A percentile compares a stretch with the other conserved stretches of the same genome.
These are phyloP conservation scores for Phytophthora litchii DNA, from an alignment of 352 stramenopile genomes.

Conservation along the genomic window DNA sequence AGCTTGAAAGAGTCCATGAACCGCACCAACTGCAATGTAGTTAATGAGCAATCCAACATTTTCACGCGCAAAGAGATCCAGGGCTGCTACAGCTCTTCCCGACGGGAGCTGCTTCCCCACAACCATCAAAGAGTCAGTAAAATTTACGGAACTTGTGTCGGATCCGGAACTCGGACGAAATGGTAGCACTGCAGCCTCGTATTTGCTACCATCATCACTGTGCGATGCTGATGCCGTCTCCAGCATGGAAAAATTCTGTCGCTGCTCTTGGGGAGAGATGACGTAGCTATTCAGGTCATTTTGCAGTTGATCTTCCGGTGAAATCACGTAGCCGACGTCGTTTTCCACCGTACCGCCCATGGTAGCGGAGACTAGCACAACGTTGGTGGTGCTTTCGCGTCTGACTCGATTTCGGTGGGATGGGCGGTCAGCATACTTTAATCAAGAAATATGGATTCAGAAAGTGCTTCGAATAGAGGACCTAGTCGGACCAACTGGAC, in stretches of 20 bases:
- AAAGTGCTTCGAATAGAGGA: background rate
- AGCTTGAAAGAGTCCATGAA: constrained; percentile 62
- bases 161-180: constrained; percentile 35
- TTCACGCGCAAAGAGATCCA: constrained; percentile 47
- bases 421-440: background rate
- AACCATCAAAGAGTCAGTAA: constrained; percentile 37
- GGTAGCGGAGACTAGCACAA: constrained; percentile 2
- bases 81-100: constrained; percentile 24
- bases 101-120: constrained; percentile 32
- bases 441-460: background rate
- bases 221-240: constrained; percentile 37
- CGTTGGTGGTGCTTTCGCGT: constrained; percentile 10
- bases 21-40: constrained; percentile 54
- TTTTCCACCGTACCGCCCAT: constrained; percentile 17
- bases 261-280: constrained; percentile 30
- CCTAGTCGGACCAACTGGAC: background rate
- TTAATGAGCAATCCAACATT: constrained; percentile 58
- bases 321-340: constrained; percentile 30
- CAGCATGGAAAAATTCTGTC: constrained; percentile 45
- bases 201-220: constrained; percentile 27
- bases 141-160: constrained; percentile 35
- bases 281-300: constrained; percentile 21
- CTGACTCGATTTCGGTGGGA: constrained; percentile 32
- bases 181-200: constrained; percentile 33
- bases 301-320: constrained; percentile 21